A percentile compares a stretch with the other conserved stretches of the same genome.
Conservation (phyloP, 192 early-diverging fungal species). For the Coemansia sp. region DNA sequence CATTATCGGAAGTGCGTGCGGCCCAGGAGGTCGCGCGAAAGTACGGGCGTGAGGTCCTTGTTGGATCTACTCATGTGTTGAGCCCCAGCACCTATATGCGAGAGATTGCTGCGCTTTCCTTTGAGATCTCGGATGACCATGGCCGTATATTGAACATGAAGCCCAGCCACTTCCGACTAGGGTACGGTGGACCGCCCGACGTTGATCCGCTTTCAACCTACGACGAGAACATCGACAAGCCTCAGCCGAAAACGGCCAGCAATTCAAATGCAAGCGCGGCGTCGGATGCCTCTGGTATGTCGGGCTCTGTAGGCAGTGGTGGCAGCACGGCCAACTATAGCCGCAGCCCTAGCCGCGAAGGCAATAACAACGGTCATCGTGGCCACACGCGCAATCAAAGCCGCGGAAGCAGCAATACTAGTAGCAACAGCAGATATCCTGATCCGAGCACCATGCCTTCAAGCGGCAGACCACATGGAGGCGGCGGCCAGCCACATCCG, state of each 20-base stretch:
- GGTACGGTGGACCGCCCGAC: slow-evolving; percentile 44
- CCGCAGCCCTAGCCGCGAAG: slow-evolving; percentile 4
- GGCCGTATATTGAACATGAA: slow-evolving; percentile 34
- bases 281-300: slow-evolving; percentile 7
- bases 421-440: slow-evolving; percentile 10
- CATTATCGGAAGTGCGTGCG: slow-evolving; percentile 51
- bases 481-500: slow-evolving; percentile 16
- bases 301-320: slow-evolving; percentile 1
- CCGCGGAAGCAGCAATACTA: slow-evolving; percentile 7
- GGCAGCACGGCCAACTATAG: slow-evolving; percentile 7
- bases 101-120: slow-evolving; percentile 47
- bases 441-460: slow-evolving; percentile 17
- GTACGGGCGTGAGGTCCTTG: slow-evolving; percentile 47
- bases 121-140: slow-evolving; percentile 38
- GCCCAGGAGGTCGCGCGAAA: slow-evolving; percentile 48
- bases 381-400: slow-evolving; percentile 21
- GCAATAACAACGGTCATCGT: slow-evolving; percentile 2
- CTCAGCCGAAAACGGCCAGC: slow-evolving; percentile 23
- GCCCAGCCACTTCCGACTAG: slow-evolving; percentile 40
- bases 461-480: slow-evolving; percentile 20
- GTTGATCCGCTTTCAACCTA: slow-evolving; percentile 42
- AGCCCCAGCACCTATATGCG: slow-evolving; percentile 47
- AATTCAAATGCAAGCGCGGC: neutral
- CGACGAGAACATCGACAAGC: slow-evolving; percentile 28
- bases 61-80: slow-evolving; percentile 51